Conservation (phyloP, 1,284 basidiomycete species). For the Tremellales sp. region DNA sequence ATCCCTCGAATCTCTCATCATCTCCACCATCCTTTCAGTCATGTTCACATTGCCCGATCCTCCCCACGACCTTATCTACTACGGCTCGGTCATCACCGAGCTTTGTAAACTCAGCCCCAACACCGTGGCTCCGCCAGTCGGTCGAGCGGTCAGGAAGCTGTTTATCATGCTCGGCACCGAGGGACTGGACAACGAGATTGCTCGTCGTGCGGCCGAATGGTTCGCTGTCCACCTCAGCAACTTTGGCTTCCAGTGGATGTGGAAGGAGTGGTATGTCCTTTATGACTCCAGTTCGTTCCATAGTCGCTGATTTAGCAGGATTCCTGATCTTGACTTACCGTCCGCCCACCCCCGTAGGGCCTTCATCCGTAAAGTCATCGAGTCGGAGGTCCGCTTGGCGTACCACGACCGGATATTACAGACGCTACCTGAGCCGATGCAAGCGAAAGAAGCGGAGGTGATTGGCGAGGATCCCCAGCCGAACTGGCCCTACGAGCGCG, state of each 20-base stretch:
- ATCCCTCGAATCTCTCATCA: constrained; percentile 42
- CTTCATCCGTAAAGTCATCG: constrained; percentile 83
- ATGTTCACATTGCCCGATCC: constrained; percentile 74
- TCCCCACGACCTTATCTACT: constrained; percentile 75
- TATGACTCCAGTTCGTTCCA: not conserved
- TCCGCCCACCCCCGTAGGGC: constrained; percentile 75
- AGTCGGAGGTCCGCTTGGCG: constrained; percentile 84
- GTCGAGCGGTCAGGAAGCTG: constrained; percentile 85
- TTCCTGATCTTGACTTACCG: constrained; percentile 72
- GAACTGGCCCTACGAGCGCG: constrained; percentile 76
- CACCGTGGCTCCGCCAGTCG: constrained; percentile 92
- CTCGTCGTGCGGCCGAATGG: constrained; percentile 84
- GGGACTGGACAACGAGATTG: constrained; percentile 78
- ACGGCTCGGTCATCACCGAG: constrained; percentile 84
- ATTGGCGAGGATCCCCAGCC: constrained; percentile 77
- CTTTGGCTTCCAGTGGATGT: constrained; percentile 98
- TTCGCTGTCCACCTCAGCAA: constrained; percentile 95
- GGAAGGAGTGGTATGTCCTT: constrained; percentile 87
- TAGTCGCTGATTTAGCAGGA: constrained; percentile 54
- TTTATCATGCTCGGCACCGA: constrained; percentile 66
- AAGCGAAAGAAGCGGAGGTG: constrained; percentile 52
- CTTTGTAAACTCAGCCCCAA: constrained; percentile 86
- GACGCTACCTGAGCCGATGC: constrained; percentile 79
- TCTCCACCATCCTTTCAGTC: constrained; percentile 63
- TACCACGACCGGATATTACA: constrained; percentile 92